These are phyloP conservation scores for Microstegium vimineum DNA, from an alignment of 176 grass and related monocot species.

Conservation along the genomic window DNA sequence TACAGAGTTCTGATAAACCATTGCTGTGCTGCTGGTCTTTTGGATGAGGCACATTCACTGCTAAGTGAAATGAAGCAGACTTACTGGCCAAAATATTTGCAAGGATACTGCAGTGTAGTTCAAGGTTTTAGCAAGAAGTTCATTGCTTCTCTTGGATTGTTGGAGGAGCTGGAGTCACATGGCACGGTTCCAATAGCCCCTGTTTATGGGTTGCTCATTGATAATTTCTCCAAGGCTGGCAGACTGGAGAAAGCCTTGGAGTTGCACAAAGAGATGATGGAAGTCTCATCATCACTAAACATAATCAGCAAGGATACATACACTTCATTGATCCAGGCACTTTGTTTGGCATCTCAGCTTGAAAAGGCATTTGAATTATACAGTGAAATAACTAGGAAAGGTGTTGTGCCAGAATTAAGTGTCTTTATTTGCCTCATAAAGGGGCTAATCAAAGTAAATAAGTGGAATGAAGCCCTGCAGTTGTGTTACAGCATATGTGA, in stretches of 20 bases:
- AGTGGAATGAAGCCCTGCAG: conserved; percentile 83
- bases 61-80: conserved; percentile 97
- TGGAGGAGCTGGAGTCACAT: conserved; percentile 69
- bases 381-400: conserved; percentile 60
- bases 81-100: conserved; percentile 78
- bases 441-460: conserved; percentile 59
- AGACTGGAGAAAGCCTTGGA: conserved; percentile 72
- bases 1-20: conserved; percentile 84
- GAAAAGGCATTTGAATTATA: conserved; percentile 81
- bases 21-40: conserved; percentile 81
- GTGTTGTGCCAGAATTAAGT: conserved; percentile 56
- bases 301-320: conserved; percentile 45
- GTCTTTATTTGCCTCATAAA: conserved; percentile 79
- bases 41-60: conserved; percentile 63
- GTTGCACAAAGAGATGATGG: conserved; percentile 81
- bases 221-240: conserved; percentile 79
- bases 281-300: conserved; percentile 31
- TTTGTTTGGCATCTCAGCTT: conserved; percentile 80
- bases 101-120: conserved; percentile 47
- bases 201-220: conserved; percentile 72
- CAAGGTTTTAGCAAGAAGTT: conserved; percentile 89
- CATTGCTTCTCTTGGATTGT: conserved; percentile 56
- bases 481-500: conserved; percentile 71
- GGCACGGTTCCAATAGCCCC: conserved; percentile 50
- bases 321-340: conserved; percentile 57